Evolutionary conservation across 169 alveolate species (phyloP).

Genomic region (Besnoitia besnoiti): DNA sequence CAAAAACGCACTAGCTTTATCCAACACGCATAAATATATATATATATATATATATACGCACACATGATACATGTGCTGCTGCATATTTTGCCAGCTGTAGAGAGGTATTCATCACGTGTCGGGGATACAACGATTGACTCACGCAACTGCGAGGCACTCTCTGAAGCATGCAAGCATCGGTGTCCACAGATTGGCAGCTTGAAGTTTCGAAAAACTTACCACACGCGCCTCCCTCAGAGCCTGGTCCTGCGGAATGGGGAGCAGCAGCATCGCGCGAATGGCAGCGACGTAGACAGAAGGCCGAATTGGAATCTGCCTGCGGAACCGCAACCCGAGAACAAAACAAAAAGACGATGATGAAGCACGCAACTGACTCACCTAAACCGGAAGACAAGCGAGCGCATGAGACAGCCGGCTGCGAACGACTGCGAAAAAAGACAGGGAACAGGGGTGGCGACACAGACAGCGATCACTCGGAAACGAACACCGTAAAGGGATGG

Average conservation of each 20-base stretch:
- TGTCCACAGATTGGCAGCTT: too few relatives aligned
- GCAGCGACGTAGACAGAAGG: not conserved
- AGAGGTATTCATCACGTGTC: too few relatives aligned
- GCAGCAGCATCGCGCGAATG: slow-evolving; percentile 1
- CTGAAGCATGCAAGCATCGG: too few relatives aligned
- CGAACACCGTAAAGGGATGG: not conserved
- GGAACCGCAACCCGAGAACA: not conserved
- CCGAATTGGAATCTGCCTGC: not conserved
- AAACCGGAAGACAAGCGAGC: not conserved
- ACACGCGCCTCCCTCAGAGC: not conserved
- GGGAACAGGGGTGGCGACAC: too few relatives aligned
- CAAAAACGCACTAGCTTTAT: too few relatives aligned
- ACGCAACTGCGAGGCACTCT: too few relatives aligned
- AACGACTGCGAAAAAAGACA: not conserved
- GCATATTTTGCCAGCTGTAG: too few relatives aligned
- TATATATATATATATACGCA: not conserved
- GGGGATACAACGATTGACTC: too few relatives aligned
- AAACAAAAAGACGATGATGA: not conserved
- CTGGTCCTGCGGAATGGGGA: not conserved
- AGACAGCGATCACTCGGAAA: not conserved
- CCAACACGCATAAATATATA: not conserved
- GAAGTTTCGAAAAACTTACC: too few relatives aligned
- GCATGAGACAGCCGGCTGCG: not conserved
- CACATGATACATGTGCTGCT: not conserved
- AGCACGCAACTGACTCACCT: not conserved